Evolutionary conservation across 176 grass and related monocot species (phyloP).

Genomic region (Calamus simplicifolius): DNA sequence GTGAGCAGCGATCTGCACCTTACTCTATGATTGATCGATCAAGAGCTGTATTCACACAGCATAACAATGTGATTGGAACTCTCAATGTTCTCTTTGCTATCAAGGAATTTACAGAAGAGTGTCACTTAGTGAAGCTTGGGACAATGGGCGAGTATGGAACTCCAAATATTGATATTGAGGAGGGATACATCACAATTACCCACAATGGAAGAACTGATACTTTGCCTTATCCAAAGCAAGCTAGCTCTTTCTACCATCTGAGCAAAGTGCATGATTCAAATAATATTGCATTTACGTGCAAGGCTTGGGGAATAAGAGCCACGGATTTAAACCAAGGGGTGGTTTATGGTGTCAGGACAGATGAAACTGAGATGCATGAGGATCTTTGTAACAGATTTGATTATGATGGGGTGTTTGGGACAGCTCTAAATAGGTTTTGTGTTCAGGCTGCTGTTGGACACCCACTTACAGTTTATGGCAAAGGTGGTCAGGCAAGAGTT

Average conservation of each 20-base stretch:
- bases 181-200: constrained; percentile 80
- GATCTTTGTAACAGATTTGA: constrained; percentile 92
- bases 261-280: constrained; percentile 96
- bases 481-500: constrained; percentile 73
- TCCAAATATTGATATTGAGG: constrained; percentile 95
- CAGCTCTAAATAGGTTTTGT: constrained; percentile 95
- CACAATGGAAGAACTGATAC: constrained; percentile 95
- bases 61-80: constrained; percentile 95
- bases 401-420: constrained; percentile 87
- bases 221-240: constrained; percentile 93
- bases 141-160: constrained; percentile 99
- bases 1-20: constrained; percentile 86
- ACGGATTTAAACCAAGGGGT: constrained; percentile 97
- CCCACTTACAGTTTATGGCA: constrained; percentile 92
- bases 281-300: constrained; percentile 96
- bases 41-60: constrained; percentile 80
- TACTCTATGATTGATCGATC: constrained; percentile 97
- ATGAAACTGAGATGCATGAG: constrained; percentile 93
- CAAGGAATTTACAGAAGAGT: constrained; percentile 72
- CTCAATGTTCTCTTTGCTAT: constrained; percentile 93
- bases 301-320: constrained; percentile 87
- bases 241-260: constrained; percentile 89
- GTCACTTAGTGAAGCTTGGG: constrained; percentile 88
- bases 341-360: constrained; percentile 73
- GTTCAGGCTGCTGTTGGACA: constrained; percentile 92